A percentile compares a stretch with the other conserved stretches of the same genome.
phyloP scores from a whole-genome alignment of 2,329 filamentous ascomycete species.

The Cladobotryum protrusum region DNA sequence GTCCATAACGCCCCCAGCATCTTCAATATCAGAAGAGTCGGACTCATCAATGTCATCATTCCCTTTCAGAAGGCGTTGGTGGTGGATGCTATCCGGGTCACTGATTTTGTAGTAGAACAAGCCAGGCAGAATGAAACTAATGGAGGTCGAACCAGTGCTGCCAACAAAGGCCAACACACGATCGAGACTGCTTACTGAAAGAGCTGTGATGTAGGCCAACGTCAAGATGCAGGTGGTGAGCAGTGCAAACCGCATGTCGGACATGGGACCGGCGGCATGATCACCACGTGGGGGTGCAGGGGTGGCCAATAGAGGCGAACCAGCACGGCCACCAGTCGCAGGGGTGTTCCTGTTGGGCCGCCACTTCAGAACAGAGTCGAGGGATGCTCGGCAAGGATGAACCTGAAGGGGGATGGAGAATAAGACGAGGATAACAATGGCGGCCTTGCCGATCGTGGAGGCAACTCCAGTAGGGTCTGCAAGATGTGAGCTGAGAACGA shows the following conservation, averaged over 20 bases:
- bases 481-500: slow-evolving; percentile 16
- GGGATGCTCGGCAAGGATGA: slow-evolving; percentile 89
- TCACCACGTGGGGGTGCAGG: slow-evolving; percentile 38
- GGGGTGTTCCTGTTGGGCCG: slow-evolving; percentile 51
- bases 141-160: slow-evolving; percentile 87
- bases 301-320: slow-evolving; percentile 36
- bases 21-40: slow-evolving; percentile 45
- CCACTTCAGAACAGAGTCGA: slow-evolving; percentile 94
- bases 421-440: slow-evolving; percentile 91
- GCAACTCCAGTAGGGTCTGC: slow-evolving; percentile 47
- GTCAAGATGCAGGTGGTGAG: slow-evolving; percentile 84
- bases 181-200: slow-evolving; percentile 85
- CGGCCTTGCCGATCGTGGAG: slow-evolving; percentile 87
- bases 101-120: slow-evolving; percentile 99
- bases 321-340: slow-evolving; percentile 30
- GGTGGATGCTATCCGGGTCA: slow-evolving; percentile 75
- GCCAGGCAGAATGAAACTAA: slow-evolving; percentile 93
- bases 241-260: slow-evolving; percentile 79
- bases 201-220: slow-evolving; percentile 77
- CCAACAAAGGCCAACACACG: slow-evolving; percentile 93
- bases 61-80: slow-evolving; percentile 82
- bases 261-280: slow-evolving; percentile 59
- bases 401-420: slow-evolving; percentile 95
- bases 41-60: slow-evolving; percentile 74
- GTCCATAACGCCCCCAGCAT: slow-evolving; percentile 33